Evolutionary conservation across 768 basidiomycete species (phyloP).

Genomic region (Steccherinum ochraceum): DNA sequence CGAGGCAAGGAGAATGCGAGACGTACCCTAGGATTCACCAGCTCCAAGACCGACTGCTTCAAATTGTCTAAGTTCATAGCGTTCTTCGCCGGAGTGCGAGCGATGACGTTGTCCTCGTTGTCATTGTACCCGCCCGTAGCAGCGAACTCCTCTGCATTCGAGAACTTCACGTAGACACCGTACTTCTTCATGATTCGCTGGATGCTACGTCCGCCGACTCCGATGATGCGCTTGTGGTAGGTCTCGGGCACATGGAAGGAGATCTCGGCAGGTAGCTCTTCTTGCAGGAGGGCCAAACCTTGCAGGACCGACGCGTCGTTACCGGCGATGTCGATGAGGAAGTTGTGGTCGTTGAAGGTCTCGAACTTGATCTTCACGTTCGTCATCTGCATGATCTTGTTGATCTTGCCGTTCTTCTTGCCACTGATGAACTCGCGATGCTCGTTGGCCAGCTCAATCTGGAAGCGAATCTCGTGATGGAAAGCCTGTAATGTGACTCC

Average conservation of each 20-base stretch:
- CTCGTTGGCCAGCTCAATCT: conserved; percentile 95
- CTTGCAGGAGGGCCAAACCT: conserved; percentile 85
- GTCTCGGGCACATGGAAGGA: conserved; percentile 98
- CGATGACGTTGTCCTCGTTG: conserved; percentile 98
- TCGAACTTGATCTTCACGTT: conserved; percentile 99
- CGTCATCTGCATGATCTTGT: conserved; percentile 98
- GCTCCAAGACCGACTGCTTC: conserved; percentile 95
- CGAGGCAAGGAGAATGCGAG: not conserved
- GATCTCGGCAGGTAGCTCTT: conserved; percentile 97
- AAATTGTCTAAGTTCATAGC: conserved; percentile 90
- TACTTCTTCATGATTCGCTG: conserved; percentile 99
- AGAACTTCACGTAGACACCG: conserved; percentile 99
- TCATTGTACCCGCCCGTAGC: conserved; percentile 91
- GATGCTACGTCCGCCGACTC: conserved; percentile 95
- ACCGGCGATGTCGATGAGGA: conserved; percentile 87
- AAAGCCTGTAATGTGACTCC: conserved; percentile 50
- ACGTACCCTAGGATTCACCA: conserved; percentile 89
- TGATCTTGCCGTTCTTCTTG: conserved; percentile 99
- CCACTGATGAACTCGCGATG: conserved; percentile 98
- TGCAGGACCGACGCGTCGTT: conserved; percentile 80
- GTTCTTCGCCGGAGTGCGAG: conserved; percentile 98
- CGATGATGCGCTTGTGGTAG: conserved; percentile 98
- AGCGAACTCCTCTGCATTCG: conserved; percentile 96
- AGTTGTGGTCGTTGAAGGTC: conserved; percentile 94
- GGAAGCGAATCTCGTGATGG: conserved; percentile 97